Evolutionary conservation across 768 basidiomycete genomes (phyloP).

Genomic region (Hydnomerulius pinastri): DNA sequence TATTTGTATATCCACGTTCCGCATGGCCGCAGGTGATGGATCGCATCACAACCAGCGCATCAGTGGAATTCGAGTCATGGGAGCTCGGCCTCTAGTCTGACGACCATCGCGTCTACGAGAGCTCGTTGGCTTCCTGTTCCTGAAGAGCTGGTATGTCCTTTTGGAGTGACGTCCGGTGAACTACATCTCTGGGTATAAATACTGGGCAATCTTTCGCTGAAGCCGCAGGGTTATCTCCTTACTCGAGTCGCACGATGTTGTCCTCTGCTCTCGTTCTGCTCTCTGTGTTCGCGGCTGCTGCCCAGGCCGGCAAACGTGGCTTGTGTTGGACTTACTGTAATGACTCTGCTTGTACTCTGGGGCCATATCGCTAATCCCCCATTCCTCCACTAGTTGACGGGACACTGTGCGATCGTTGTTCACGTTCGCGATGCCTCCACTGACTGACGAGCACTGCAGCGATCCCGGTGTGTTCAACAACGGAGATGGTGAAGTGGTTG

Average conservation of each 20-base stretch:
- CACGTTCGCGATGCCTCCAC: not conserved
- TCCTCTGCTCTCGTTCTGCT: slow-evolving; percentile 17
- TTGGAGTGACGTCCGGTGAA: too few relatives aligned
- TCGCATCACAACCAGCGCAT: too few relatives aligned
- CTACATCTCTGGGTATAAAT: too few relatives aligned
- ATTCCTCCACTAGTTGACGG: slow-evolving; percentile 23
- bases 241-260: slow-evolving; percentile 24
- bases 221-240: too few relatives aligned
- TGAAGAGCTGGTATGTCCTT: too few relatives aligned
- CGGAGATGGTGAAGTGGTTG: slow-evolving; percentile 34
- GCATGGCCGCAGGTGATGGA: too few relatives aligned
- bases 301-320: slow-evolving; percentile 39
- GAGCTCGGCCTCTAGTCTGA: too few relatives aligned
- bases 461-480: slow-evolving; percentile 35
- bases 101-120: too few relatives aligned
- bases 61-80: too few relatives aligned
- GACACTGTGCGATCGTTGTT: slow-evolving; percentile 26
- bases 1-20: too few relatives aligned
- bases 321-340: slow-evolving; percentile 40
- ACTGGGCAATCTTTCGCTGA: too few relatives aligned
- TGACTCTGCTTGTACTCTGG: not conserved
- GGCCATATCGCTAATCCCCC: not conserved
- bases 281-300: slow-evolving; percentile 15
- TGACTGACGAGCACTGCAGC: slow-evolving; percentile 17
- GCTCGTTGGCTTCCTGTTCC: too few relatives aligned